Evolutionary conservation across 2,329 filamentous ascomycete genomes (phyloP).

Genomic region (Neofusicoccum laricinum): DNA sequence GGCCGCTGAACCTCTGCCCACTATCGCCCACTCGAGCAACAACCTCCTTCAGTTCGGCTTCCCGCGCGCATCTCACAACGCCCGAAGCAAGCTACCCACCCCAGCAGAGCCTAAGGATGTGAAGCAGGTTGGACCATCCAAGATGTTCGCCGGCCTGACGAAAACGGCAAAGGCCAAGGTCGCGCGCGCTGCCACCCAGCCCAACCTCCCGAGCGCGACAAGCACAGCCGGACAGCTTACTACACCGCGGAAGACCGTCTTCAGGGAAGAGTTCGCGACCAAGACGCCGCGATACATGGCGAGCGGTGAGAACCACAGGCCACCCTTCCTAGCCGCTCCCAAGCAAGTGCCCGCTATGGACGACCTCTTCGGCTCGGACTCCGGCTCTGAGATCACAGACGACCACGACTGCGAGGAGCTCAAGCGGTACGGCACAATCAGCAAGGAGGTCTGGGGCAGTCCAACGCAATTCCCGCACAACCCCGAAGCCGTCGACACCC

Average conservation of each 20-base stretch:
- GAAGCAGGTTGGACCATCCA: neutral
- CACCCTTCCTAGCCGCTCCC: neutral
- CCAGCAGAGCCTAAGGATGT: neutral
- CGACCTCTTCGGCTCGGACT: neutral
- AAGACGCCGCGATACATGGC: neutral
- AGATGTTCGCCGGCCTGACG: neutral
- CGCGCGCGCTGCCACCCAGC: conserved; percentile 9
- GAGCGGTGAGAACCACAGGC: neutral
- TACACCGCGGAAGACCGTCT: conserved; percentile 2
- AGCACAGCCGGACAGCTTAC: neutral
- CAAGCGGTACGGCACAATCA: neutral
- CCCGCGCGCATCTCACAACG: neutral
- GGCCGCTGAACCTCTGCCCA: neutral
- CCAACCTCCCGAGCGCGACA: neutral
- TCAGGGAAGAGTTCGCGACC: conserved; percentile 7
- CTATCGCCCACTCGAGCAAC: neutral
- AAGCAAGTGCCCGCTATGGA: neutral
- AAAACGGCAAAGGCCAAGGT: neutral
- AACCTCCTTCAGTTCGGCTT: no score
- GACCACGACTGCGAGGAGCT: neutral
- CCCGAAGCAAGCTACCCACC: neutral
- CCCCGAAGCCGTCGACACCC: neutral
- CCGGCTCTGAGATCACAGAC: neutral
- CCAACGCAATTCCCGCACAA: no score
- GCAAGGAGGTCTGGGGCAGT: neutral